These are phyloP conservation scores for Penicillium roqueforti DNA, from an alignment of 495 filamentous ascomycete species.

Conservation along the genomic window DNA sequence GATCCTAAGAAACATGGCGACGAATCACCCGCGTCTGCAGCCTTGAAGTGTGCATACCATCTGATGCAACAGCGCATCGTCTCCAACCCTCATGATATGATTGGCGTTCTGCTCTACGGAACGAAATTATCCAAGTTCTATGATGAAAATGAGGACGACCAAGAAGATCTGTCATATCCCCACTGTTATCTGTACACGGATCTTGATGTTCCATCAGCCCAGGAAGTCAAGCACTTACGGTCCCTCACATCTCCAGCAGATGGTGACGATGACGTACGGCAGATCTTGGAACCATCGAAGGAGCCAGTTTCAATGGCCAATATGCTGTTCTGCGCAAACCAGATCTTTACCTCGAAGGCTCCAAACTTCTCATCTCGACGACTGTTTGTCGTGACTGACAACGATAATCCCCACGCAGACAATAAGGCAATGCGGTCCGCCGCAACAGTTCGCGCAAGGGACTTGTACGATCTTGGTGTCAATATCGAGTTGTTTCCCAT, in stretches of 20 bases:
- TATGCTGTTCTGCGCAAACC: slow-evolving; percentile 90
- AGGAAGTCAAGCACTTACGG: slow-evolving; percentile 78
- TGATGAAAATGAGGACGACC: slow-evolving; percentile 58
- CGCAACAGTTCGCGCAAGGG: slow-evolving; percentile 83
- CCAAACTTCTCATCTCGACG: slow-evolving; percentile 90
- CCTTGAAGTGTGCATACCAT: slow-evolving; percentile 89
- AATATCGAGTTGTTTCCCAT: slow-evolving; percentile 94
- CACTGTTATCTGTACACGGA: slow-evolving; percentile 92
- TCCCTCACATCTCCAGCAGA: slow-evolving; percentile 67
- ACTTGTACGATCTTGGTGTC: slow-evolving; percentile 92
- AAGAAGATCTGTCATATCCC: slow-evolving; percentile 66
- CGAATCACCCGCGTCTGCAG: slow-evolving; percentile 71
- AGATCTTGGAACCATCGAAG: slow-evolving; percentile 64
- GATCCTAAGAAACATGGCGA: slow-evolving; percentile 68
- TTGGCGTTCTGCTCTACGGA: slow-evolving; percentile 92
- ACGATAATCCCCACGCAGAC: slow-evolving; percentile 77
- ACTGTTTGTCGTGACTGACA: slow-evolving; percentile 92
- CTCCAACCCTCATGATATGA: slow-evolving; percentile 94
- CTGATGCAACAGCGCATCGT: slow-evolving; percentile 98
- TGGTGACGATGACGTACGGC: slow-evolving; percentile 58
- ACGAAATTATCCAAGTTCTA: slow-evolving; percentile 82
- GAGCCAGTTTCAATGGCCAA: slow-evolving; percentile 80
- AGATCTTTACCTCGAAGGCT: slow-evolving; percentile 92
- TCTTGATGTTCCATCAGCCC: slow-evolving; percentile 79
- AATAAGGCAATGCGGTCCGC: slow-evolving; percentile 67